These are phyloP conservation scores for Cenchrus purpureus DNA, from an alignment of 176 grass and related monocot species.

Conservation along the genomic window DNA sequence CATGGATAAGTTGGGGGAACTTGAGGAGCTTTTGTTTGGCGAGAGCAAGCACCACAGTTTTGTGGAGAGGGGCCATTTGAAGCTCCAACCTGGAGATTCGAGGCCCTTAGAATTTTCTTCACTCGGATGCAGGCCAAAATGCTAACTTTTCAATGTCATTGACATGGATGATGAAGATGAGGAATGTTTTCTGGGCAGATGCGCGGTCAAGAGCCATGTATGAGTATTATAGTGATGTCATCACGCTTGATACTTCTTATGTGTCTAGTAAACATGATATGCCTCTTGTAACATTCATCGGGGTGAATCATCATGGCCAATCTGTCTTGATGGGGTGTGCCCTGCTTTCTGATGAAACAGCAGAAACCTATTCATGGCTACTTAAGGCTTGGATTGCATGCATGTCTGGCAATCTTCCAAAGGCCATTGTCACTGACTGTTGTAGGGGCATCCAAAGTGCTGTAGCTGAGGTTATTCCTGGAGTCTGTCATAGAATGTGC, in stretches of 20 bases:
- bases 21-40: constrained; percentile 83
- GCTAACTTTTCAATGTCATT: constrained; percentile 81
- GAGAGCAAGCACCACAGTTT: constrained; percentile 76
- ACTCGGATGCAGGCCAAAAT: constrained; percentile 98
- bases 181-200: constrained; percentile 93
- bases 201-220: constrained; percentile 79
- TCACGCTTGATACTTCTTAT: constrained; percentile 83
- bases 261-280: constrained; percentile 75
- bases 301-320: constrained; percentile 94
- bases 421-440: constrained; percentile 79
- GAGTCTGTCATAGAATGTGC: constrained; percentile 79
- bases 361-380: constrained; percentile 87
- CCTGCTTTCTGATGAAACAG: constrained; percentile 80
- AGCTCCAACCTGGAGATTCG: constrained; percentile 79
- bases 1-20: constrained; percentile 66
- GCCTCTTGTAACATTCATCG: constrained; percentile 88
- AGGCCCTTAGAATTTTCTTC: constrained; percentile 85
- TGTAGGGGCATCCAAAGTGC: constrained; percentile 81
- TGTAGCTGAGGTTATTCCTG: constrained; percentile 77
- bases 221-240: constrained; percentile 83
- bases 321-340: constrained; percentile 76
- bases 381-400: constrained; percentile 95
- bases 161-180: constrained; percentile 86
- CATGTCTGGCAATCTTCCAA: constrained; percentile 87
- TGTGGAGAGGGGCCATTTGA: constrained; percentile 73